A percentile compares a stretch with the other conserved stretches of the same genome.
Evolutionary conservation across 1,284 basidiomycete genomes (phyloP).

Genomic region (Apiotrichum gamsii): DNA sequence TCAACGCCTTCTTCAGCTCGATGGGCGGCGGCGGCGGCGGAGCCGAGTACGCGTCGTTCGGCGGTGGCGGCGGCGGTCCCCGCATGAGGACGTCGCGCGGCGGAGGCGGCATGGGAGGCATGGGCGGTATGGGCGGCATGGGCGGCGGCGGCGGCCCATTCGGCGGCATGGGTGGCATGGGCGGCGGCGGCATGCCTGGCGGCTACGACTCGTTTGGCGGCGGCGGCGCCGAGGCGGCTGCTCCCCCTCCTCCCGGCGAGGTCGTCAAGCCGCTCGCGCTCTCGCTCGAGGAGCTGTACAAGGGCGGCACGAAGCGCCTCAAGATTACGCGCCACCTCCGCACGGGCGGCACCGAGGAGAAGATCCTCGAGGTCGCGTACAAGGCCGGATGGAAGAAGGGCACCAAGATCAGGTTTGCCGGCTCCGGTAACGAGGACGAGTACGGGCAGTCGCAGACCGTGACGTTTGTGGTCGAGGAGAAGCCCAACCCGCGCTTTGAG

Average conservation of each 20-base stretch:
- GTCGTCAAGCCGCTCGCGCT: constrained; percentile 79
- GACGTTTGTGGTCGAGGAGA: constrained; percentile 86
- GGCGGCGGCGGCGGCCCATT: constrained; percentile 17
- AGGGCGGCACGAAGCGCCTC: constrained; percentile 79
- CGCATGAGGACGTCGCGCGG: constrained; percentile 26
- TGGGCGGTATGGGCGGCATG: constrained; percentile 17
- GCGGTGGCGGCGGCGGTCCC: constrained; percentile 27
- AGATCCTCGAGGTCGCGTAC: constrained; percentile 82
- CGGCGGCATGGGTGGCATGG: constrained; percentile 49
- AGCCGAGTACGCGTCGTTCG: constrained; percentile 30
- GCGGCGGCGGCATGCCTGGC: constrained; percentile 50
- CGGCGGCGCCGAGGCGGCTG: constrained; percentile 32
- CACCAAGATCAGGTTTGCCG: constrained; percentile 83
- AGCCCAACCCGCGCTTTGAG: constrained; percentile 66
- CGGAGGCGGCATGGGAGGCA: constrained; percentile 24
- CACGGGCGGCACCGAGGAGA: constrained; percentile 74
- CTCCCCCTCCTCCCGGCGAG: constrained; percentile 53
- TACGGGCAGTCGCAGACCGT: constrained; percentile 67
- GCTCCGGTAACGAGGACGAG: constrained; percentile 74
- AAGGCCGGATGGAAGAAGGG: constrained; percentile 65
- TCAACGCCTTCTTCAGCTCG: constrained; percentile 60
- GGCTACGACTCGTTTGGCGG: constrained; percentile 56
- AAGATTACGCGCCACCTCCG: constrained; percentile 73
- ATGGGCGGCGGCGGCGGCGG: constrained; percentile 38
- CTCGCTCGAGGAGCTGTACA: constrained; percentile 84